phyloP scores from a whole-genome alignment of 768 basidiomycete species.

The Podaxis pistillaris region DNA sequence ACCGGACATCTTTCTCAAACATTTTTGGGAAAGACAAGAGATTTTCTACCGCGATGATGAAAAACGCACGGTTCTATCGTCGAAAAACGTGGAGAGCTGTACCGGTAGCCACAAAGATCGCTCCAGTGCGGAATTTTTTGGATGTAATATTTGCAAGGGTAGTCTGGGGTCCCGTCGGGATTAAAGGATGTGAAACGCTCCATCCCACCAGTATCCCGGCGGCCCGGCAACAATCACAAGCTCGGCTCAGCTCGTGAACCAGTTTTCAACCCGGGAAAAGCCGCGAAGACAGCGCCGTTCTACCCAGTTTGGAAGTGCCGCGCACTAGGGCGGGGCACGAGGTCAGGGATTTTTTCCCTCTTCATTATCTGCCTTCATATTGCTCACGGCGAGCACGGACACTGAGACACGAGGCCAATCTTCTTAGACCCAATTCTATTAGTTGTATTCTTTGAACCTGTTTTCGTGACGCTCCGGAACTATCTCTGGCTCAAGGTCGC shows the following conservation, averaged over 20 bases:
- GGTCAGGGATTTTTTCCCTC: background rate
- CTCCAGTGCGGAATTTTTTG: too few species aligned
- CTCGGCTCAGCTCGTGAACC: background rate
- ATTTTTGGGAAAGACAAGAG: too few species aligned
- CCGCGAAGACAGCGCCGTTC: background rate
- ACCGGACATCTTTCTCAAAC: too few species aligned
- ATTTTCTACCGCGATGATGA: too few species aligned
- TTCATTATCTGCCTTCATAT: background rate
- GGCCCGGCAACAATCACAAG: too few species aligned
- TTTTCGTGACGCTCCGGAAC: background rate
- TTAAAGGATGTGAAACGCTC: too few species aligned
- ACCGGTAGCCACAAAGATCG: too few species aligned
- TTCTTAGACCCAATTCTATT: background rate
- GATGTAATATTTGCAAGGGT: too few species aligned
- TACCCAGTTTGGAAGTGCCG: background rate
- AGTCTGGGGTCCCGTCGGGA: too few species aligned
- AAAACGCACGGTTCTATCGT: too few species aligned
- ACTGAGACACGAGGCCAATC: constrained; percentile 4
- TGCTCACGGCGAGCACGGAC: background rate
- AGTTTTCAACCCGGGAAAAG: background rate
- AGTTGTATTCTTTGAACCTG: background rate
- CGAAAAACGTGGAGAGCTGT: too few species aligned
- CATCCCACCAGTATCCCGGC: too few species aligned
- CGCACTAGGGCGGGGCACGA: background rate
- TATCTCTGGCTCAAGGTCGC: background rate